These are phyloP conservation scores for Moricandia arvensis DNA, from an alignment of 345 rosid species.

Conservation along the genomic window DNA sequence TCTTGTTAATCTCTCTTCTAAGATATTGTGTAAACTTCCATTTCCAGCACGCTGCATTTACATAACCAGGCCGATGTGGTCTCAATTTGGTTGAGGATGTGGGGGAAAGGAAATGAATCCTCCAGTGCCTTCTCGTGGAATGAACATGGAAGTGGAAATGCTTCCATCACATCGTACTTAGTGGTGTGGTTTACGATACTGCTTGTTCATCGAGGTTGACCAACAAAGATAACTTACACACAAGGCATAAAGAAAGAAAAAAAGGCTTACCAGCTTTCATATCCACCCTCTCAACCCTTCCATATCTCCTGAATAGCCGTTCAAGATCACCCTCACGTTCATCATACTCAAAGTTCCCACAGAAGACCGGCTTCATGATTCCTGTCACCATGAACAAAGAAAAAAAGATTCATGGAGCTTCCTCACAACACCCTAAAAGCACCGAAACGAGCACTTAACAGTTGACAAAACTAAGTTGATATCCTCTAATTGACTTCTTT, in stretches of 20 bases:
- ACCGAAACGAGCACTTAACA: too few species aligned
- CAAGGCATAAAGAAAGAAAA: background rate
- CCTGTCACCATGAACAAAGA: background rate
- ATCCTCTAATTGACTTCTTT: too few species aligned
- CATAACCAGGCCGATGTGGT: background rate
- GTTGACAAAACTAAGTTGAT: too few species aligned
- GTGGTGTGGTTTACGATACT: background rate
- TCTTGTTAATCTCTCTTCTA: conserved; percentile 7
- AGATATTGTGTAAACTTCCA: background rate
- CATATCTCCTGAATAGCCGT: conserved; percentile 81
- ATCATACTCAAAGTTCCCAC: conserved; percentile 94
- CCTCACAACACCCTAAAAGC: background rate
- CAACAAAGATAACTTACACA: background rate
- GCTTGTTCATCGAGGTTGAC: background rate
- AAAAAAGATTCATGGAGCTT: background rate
- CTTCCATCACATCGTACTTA: background rate
- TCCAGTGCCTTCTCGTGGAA: background rate
- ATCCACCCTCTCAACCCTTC: conserved; percentile 86
- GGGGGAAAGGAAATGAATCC: background rate
- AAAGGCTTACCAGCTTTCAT: conserved; percentile 83
- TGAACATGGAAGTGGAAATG: conserved; percentile 11
- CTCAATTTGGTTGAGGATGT: background rate
- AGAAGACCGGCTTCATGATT: conserved; percentile 47
- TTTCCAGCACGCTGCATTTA: background rate
- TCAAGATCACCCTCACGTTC: conserved; percentile 83